Conservation (phyloP, 768 basidiomycete genomes). For the Sarcodon sp. region DNA sequence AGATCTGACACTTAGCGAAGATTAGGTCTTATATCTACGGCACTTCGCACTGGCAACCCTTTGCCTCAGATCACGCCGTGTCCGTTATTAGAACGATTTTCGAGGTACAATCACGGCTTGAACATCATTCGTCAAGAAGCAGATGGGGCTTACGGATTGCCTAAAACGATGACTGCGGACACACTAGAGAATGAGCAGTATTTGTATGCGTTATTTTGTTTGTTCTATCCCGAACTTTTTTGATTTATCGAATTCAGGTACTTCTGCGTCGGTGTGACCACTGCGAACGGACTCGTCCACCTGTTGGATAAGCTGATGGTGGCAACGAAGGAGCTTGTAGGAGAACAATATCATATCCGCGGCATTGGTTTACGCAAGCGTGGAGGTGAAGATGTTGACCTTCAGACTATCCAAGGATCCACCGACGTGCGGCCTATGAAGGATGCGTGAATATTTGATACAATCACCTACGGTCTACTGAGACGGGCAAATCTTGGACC, state of each 20-base stretch:
- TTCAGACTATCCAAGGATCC: not conserved
- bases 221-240: not conserved
- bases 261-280: conserved; percentile 65
- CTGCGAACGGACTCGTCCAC: conserved; percentile 53
- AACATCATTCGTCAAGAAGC: conserved; percentile 58
- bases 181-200: conserved; percentile 73
- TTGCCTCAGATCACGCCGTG: conserved; percentile 83
- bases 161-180: conserved; percentile 54
- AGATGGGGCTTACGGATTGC: conserved; percentile 67
- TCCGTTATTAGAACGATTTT: conserved; percentile 37
- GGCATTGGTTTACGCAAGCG: conserved; percentile 32
- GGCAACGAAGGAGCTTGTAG: conserved; percentile 75
- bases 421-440: conserved; percentile 3
- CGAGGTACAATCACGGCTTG: conserved; percentile 39
- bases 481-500: too few relatives aligned
- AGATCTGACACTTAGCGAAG: not conserved
- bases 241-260: conserved; percentile 23
- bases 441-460: conserved; percentile 5
- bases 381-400: not conserved
- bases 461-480: too few relatives aligned
- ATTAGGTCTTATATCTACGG: conserved; percentile 63
- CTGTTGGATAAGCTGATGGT: conserved; percentile 70
- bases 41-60: conserved; percentile 59
- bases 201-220: conserved; percentile 32
- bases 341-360: conserved; percentile 79